These are phyloP conservation scores for Trichoderma oligosporum DNA, from an alignment of 2,329 filamentous ascomycete genomes.

Conservation along the genomic window DNA sequence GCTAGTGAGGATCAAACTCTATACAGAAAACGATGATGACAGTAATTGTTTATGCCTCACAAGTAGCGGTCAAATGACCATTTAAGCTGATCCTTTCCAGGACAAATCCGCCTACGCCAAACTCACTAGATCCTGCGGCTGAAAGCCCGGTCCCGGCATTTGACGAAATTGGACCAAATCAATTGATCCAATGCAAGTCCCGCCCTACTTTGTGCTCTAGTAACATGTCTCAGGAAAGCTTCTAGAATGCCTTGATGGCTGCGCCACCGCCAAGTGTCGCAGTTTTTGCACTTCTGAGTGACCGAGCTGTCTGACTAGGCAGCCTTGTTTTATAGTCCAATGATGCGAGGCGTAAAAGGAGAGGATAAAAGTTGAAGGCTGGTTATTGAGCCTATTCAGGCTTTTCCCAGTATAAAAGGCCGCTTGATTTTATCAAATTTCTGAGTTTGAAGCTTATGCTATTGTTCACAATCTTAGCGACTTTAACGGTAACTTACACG, in stretches of 20 bases:
- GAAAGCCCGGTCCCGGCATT: background rate
- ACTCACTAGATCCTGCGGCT: background rate
- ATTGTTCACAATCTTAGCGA: too few species aligned
- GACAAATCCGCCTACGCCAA: constrained; percentile 5
- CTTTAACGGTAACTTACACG: too few species aligned
- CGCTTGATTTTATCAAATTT: too few species aligned
- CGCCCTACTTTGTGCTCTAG: background rate
- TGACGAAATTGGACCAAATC: background rate
- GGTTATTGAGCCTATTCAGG: background rate
- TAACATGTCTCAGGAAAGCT: background rate
- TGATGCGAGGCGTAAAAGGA: constrained; percentile 2
- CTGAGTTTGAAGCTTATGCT: too few species aligned
- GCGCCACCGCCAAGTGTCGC: constrained; percentile 3
- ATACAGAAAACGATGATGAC: background rate
- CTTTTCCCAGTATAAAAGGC: too few species aligned
- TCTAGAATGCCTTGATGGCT: constrained; percentile 2
- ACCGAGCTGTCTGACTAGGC: background rate
- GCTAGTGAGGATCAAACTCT: too few species aligned
- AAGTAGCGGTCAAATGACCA: constrained; percentile 9
- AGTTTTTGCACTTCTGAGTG: background rate
- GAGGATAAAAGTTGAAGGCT: background rate
- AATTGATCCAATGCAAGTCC: background rate
- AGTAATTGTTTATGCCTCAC: background rate
- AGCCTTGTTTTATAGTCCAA: constrained; percentile 7
- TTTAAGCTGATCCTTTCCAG: background rate